Evolutionary conservation across 2,329 filamentous ascomycete species (phyloP), one percentile per base, ranked within the genome.

Genomic region (Apiospora pterosperma): DNA sequence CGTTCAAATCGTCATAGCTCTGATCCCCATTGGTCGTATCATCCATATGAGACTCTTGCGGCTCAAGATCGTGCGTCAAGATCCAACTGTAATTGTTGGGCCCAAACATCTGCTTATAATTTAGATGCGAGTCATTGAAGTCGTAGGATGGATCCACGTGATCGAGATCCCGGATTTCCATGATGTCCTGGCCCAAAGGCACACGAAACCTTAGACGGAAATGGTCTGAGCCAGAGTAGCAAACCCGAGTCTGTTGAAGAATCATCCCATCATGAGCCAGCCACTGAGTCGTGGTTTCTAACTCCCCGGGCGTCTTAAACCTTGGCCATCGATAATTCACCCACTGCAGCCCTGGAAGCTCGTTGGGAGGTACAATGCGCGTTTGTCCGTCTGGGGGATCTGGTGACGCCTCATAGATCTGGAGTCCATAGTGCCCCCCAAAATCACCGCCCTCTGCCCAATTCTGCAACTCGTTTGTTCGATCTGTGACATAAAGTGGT

Each of bases 241-340:
- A 3, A 1, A 21, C 1, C 34, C 5, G 36, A 34, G 62, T 64
- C 6, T 62, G 62, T 14, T 67, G 66, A 12, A 67, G n/a, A 1
- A 67, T 38, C 16, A 58, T 19, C 1, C 55, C 59, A 11, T 65
- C 48, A 14, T 65, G 59, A 2, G 59, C 66, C 14, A 64, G 36
- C 66, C 64, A 67, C 36, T 65, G 62, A 34, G 62, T 62, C 2
- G 64, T 65, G 5, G 65, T 11, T 62, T 44, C 6, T 14, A 21
- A 4, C 7, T 60, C 6, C 21, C 4, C 42, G 25, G 44, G 4
- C 63, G 66, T 8, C 23, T 3, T 10, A 5, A 52, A 52, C 6
- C 25, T 28, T 6, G 44, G 44, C 44, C 44, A 52, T 52, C 25
- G 14, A 4, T 52, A 52, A 3, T 52, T 52, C 1, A 52, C 25